Evolutionary conservation across 805 yeast species (phyloP), one percentile per base, ranked within the genome.

Genomic region (Ogataea thermomethanolica): DNA sequence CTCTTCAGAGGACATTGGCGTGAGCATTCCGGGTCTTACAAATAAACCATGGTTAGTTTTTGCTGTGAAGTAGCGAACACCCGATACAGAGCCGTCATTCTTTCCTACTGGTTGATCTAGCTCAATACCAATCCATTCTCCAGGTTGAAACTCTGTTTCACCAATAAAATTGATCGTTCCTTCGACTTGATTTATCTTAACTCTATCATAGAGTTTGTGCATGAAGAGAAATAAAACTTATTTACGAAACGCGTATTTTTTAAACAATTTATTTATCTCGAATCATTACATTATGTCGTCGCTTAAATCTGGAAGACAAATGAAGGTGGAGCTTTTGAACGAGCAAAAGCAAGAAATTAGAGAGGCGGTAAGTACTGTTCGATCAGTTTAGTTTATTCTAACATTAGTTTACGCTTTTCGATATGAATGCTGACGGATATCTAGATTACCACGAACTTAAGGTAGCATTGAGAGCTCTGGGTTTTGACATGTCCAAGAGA

Each of bases 391-490:
- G 15, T 7, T 6, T 5, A 13, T 11, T 21, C 38, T 25, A 43
- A 34, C 30, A 17, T 13, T 35, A 69, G 56, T 91, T 91, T 58
- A 76, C 82, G 35, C 69, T 91, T 24, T 93, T 93, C 62, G 99
- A 93, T 57, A 81, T 87, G 84, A 88, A 93, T 63, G 79, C 78
- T 44, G 98, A 93, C 60, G 95, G 96, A 3, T 75, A 72, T 49
- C 71, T 93, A 37, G 97, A 93, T 55, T 91, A 85, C 61, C 98
- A 93, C 56, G 98, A 91, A 54, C 69, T 88, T 49, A 90, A 88
- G 63, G 96, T 89, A 13, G 97, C 99, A 0, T 78, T 93, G 68
- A 69, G 95, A 39, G 99, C 99, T 0, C 70, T 93, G 29, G 98
- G 96, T 21, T 91, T 93, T 57, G 95, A 87, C 36, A 73, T 85